A percentile compares a stretch with the other conserved stretches of the same genome.
These are phyloP conservation scores for Sergeia podlipaevii DNA, from an alignment of 208 protist genomes.

Conservation along the genomic window DNA sequence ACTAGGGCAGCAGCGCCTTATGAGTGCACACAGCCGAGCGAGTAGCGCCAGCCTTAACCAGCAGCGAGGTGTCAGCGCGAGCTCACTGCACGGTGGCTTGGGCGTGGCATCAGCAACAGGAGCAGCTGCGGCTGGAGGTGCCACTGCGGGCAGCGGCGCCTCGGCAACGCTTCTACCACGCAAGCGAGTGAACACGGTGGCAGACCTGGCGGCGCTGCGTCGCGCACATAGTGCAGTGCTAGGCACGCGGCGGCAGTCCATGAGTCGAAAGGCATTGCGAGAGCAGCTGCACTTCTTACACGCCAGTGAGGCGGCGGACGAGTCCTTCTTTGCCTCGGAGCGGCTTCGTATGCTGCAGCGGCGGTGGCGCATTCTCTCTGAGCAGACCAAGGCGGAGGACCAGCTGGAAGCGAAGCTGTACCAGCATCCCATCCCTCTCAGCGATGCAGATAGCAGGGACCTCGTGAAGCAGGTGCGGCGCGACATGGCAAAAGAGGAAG, in stretches of 20 bases:
- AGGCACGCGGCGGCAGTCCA: not conserved
- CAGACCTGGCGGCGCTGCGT: not conserved
- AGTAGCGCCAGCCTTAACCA: not conserved
- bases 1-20: no score
- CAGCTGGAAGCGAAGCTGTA: slow-evolving; percentile 48
- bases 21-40: not conserved
- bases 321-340: slow-evolving; percentile 7
- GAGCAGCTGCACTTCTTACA: not conserved
- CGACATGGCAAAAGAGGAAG: slow-evolving; percentile 18
- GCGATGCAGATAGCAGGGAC: slow-evolving; percentile 28
- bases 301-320: slow-evolving; percentile 9
- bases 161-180: not conserved
- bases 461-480: slow-evolving; percentile 23
- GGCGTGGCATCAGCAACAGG: not conserved
- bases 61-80: not conserved
- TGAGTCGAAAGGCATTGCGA: not conserved
- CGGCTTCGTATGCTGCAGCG: slow-evolving; percentile 47
- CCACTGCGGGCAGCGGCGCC: not conserved
- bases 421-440: slow-evolving; percentile 45
- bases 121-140: not conserved
- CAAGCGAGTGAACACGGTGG: not conserved
- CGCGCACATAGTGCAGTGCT: not conserved
- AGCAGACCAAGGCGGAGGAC: slow-evolving; percentile 21
- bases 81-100: not conserved
- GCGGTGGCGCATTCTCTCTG: slow-evolving; percentile 47